Conservation (phyloP, 495 filamentous ascomycete genomes). For the Sordaria brevicollis region DNA sequence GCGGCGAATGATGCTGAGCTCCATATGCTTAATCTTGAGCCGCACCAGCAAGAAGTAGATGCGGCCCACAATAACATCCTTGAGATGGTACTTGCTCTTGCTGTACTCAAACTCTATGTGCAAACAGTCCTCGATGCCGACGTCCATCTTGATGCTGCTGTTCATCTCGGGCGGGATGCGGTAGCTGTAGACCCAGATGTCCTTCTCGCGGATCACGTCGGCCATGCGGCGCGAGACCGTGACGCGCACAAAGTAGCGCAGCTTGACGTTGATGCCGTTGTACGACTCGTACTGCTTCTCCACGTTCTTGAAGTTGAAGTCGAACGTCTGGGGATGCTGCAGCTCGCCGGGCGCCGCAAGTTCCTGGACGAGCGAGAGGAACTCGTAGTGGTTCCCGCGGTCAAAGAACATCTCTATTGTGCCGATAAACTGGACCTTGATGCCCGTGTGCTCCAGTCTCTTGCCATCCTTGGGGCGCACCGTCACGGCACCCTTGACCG, state of each 20-base stretch:
- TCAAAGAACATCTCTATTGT: conserved; percentile 98
- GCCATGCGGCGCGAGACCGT: conserved; percentile 95
- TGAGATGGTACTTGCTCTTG: conserved; percentile 97
- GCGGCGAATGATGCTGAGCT: conserved; percentile 91
- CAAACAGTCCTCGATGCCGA: conserved; percentile 97
- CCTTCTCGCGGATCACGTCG: conserved; percentile 97
- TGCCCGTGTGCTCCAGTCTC: conserved; percentile 93
- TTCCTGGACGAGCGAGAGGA: conserved; percentile 91
- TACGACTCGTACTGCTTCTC: conserved; percentile 99
- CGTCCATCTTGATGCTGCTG: conserved; percentile 99
- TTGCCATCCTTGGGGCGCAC: conserved; percentile 97
- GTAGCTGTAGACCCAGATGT: conserved; percentile 99
- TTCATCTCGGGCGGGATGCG: conserved; percentile 97
- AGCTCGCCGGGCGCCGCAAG: conserved; percentile 93
- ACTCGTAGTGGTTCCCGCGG: conserved; percentile 98
- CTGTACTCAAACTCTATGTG: conserved; percentile 99
- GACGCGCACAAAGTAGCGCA: conserved; percentile 96
- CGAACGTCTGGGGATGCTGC: conserved; percentile 95
- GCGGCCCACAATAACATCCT: conserved; percentile 97
- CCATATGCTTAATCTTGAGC: conserved; percentile 99
- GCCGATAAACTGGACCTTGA: conserved; percentile 99
- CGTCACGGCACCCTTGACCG: conserved; percentile 89
- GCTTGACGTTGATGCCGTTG: conserved; percentile 98
- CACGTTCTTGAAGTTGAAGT: conserved; percentile 99
- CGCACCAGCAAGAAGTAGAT: conserved; percentile 98